Evolutionary conservation across 2,329 filamentous ascomycete genomes (phyloP), one percentile per base, ranked within the genome.

Genomic region (Diaporthe citri): DNA sequence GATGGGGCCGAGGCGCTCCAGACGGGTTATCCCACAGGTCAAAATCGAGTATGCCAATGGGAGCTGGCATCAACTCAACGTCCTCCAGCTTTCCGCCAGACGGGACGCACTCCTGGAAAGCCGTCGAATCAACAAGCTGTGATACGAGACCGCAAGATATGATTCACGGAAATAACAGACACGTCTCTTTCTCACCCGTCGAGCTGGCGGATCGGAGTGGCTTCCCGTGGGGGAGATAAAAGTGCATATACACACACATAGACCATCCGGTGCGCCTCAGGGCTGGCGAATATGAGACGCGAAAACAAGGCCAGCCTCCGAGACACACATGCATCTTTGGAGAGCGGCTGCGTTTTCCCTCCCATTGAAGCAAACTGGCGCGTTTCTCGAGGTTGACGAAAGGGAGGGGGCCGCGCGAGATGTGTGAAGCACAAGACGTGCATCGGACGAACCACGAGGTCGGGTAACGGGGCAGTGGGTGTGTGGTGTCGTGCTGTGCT

Each of bases 101-200:
- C 28, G 15, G 43, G 46, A 39, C 7, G 20, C 60, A 51, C n/a
- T n/a, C 20, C 28, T n/a, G 43, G 17, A 6, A 12, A 51, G 22
- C 43, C 43, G 28, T 31, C 62, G 43, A 67, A 67, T 25, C 28
- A 67, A 28, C 6, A 13, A 39, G 31, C 34, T 25, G 39, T 52
- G 10, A 28, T 28, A 8, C 64, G 13, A 41, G 48, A 52, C 31
- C 31, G 5, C 34, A 48, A 39, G 46, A 41, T 55, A 41, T 69
- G 46, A 69, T 69, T 69, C 34, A 69, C 17, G 48, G 64, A 69
- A 55, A 41, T 41, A 69, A 69, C 22, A 69, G 43, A 39, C 43
- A 69, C 22, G 25, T 20, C 9, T 22, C 31, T 20, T 17, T 52
- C 31, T 55, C 64, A 41, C 25, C 36, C 56, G 34, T 28, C 13